phyloP scores from a whole-genome alignment of 768 basidiomycete genomes.

The Mycena indigotica region DNA sequence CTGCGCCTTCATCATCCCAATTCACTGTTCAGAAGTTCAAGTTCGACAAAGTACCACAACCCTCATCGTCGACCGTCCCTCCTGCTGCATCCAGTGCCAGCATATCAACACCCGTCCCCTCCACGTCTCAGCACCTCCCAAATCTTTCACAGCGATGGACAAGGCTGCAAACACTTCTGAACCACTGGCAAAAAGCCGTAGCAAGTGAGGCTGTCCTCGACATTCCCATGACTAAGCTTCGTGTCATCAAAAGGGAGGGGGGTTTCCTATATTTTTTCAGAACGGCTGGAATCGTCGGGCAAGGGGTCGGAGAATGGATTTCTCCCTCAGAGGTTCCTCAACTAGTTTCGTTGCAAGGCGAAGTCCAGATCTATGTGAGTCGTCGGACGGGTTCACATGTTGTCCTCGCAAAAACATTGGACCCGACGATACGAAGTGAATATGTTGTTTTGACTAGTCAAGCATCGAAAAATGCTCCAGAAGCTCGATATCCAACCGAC shows the following conservation, averaged over 20 bases:
- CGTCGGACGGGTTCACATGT: neutral
- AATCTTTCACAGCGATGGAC: neutral
- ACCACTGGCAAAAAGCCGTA: neutral
- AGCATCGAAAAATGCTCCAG: neutral
- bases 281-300: neutral
- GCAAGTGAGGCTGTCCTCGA: neutral
- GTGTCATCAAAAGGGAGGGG: neutral
- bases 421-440: neutral
- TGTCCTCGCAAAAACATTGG: neutral
- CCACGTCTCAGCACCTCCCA: neutral
- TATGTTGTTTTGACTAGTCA: neutral
- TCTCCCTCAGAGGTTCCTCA: neutral
- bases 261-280: neutral
- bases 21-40: neutral
- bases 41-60: neutral
- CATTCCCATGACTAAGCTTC: neutral
- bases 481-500: constrained; percentile 2
- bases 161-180: neutral
- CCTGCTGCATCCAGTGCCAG: neutral
- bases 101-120: neutral
- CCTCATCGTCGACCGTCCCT: neutral
- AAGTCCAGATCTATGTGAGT: neutral
- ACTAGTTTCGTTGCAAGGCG: neutral
- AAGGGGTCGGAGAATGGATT: neutral
- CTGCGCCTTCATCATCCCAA: neutral